Evolutionary conservation across 768 basidiomycete genomes (phyloP), one percentile per base, ranked within the genome.

Genomic region (Leccinellum albellum): DNA sequence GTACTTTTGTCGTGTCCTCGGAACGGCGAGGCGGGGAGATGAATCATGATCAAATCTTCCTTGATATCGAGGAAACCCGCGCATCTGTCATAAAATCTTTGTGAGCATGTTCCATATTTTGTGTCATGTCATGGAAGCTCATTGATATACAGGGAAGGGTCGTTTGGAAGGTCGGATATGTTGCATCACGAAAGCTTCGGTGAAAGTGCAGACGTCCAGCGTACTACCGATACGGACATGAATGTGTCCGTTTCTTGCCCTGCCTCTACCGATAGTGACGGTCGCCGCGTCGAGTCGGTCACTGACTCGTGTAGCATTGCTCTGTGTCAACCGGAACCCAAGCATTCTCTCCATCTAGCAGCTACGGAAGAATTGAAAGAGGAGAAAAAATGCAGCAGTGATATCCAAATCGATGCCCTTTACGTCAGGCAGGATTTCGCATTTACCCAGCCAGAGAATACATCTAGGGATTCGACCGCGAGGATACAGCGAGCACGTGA

Each of bases 61-160:
- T 24, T 8, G 51, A 31, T 15, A 14, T n/a, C 1, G 37, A 50
- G 12, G 26, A 24, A 45, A 31, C 24, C 3, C 15, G 3, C 5
- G 9, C 29, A 8, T 33, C 32, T 14, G 17, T 47, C 17, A 17
- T 33, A 26, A 28, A 44, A 15, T 13, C 37, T 8, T 32, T 28
- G 62, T 64, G 31, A 50, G 63, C 49, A 29, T 17, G 1, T 17
- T 26, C 13, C 8, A 9, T 13, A 29, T 15, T 3, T n/a, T 9
- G 26, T 42, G n/a, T 37, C 13, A 47, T 21, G 13, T 48, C 4
- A 9, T 15, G 6, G 29, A 33, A 42, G 13, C 31, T 61, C 37
- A 64, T 20, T 15, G 21, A 35, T 49, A 3, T 20, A 3, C 17
- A 64, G 63, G 37, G 37, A 51, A 15, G 48, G 37, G 21, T 35